Evolutionary conservation across 306 rosid genomes (phyloP), one percentile per base, ranked within the genome.

Genomic region (Cucurbita argyrosperma): DNA sequence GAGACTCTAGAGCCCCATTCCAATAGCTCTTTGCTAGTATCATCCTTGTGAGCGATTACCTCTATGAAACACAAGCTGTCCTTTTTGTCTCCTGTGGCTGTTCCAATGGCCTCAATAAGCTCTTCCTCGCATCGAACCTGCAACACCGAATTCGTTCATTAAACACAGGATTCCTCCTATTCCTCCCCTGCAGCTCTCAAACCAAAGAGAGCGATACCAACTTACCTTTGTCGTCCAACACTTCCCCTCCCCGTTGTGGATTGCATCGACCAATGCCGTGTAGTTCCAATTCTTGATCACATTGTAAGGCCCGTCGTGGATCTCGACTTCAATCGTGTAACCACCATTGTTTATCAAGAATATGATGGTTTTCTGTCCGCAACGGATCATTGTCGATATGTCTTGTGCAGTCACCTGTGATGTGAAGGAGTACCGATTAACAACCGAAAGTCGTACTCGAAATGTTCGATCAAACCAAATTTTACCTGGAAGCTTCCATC

Each of bases 211-310:
- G 45, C 12, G 15, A 57, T 73, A 13, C 23, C 55, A 19, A 45
- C 55, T 84, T 7, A 81, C 93, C 90, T 88, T 88, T n/a, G 90
- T 37, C 21, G 92, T 88, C 92, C 92, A 88, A 77, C 92, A 86
- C n/a, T 88, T 85, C 47, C 92, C 92, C 46, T 88, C 77, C 15
- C 88, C 90, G n/a, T 88, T 85, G 78, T 88, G 88, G 54, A 88
- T 80, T 61, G 92, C 92, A 54, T 88, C 90, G 55, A 88, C 68
- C 76, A 88, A 76, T 12, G 14, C 90, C 65, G 88, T 83, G 83
- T 88, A 88, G 38, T 87, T 85, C 91, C 91, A 87, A 68, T 87
- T 87, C 86, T 87, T 87, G 4, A 87, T 87, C 46, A 87, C 91
- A 51, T 87, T 87, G 65, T 83, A 87, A 69, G 92, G 92, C 10